Base-by-base conservation (phyloP, 345 rosid genomes). In the Isatis tinctoria region DNA sequence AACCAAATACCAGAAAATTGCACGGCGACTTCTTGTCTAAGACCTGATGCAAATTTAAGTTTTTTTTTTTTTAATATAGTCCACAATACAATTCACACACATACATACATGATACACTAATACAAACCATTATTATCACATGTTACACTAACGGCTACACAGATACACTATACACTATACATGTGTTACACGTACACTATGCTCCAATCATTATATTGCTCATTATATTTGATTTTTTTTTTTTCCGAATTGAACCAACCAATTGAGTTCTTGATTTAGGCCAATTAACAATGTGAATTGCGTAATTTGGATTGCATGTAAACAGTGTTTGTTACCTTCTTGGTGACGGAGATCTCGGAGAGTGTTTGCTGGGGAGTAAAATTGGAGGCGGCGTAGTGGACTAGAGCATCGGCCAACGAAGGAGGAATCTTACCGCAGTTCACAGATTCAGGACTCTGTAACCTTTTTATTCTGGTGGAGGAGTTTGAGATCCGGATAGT, bases 281-380 rank as follows among this genome's bases (percentile, higher is more conserved):
- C 33, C 2, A 32, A 6, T 17, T 18, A 12, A 45, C 27, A 30
- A 18, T 17, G 20, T 17, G 4, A n/a, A 40, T 2, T 24, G 18
- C 18, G 40, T 7, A 41, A 41, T 2, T 17, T 32, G 14, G 30
- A 47, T 8, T 27, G 72, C 52, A 66, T 47, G 67, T 17, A 22
- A 22, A 22, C 24, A 22, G 24, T 8, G 30, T 12, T 45, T 14
- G 45, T 45, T 74, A 89, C 80, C 79, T 84, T 74, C 8, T 87
- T 72, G 7, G 95, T 66, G 27, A 94, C 89, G 3, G 97, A 88
- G 79, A 94, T 86, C 70, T 94, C 97, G 4, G 84, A 78, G 20
- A 82, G 69, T 33, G 98, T 88, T 80, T 94, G 98, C 20, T 94
- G 98, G 3, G 98, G 98, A 30, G 95, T 94, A 83, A 88, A 66